Conservation (phyloP, 257 asterid genomes). For the Solanum rostratum region DNA sequence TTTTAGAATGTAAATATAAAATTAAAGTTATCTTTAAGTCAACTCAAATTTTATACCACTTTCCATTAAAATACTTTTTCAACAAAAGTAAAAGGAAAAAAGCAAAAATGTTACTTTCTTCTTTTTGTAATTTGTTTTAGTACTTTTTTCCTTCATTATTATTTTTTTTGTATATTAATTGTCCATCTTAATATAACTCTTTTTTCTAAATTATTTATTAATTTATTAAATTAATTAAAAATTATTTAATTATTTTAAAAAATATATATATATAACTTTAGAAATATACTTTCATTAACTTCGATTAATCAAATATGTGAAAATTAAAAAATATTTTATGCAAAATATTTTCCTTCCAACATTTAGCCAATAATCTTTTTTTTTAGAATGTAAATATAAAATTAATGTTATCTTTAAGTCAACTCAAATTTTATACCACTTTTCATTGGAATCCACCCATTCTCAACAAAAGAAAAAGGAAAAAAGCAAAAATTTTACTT, state of each 20-base stretch:
- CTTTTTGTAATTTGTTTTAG: background rate
- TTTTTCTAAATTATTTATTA: background rate
- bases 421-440: background rate
- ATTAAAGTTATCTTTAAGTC: background rate
- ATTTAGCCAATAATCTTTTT: too few relatives aligned
- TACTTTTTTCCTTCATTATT: too few relatives aligned
- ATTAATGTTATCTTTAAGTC: background rate
- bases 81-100: background rate
- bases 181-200: too few relatives aligned
- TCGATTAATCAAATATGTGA: background rate
- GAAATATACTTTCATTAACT: background rate
- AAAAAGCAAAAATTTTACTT: background rate
- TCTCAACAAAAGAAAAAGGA: background rate
- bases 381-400: background rate
- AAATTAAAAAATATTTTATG: background rate
- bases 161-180: too few relatives aligned
- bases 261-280: background rate
- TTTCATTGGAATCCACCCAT: background rate
- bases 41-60: background rate
- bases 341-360: background rate
- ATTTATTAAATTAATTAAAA: too few relatives aligned
- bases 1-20: background rate
- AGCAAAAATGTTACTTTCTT: background rate
- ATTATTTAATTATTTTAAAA: too few relatives aligned
- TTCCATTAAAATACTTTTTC: background rate